Base-by-base conservation (phyloP, 345 rosid genomes). In the Brassica carinata region DNA sequence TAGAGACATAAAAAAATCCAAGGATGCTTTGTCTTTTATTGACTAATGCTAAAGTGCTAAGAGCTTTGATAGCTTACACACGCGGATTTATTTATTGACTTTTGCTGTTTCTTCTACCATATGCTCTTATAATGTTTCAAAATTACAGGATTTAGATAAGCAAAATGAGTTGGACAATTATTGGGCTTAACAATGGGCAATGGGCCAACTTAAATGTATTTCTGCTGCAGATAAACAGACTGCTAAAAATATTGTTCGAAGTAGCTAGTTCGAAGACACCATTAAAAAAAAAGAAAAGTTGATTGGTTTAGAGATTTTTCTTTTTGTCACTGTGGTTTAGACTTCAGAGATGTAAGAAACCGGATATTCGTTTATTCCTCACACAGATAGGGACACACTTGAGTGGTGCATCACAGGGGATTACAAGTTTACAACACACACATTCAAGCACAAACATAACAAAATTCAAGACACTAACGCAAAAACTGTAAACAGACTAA, bases 301-400 rank as follows among this genome's bases (percentile, higher is more conserved):
- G 18, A 63, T 64, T 57, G 45, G n/a, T 26, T 53, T 43, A 10
- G 51, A 38, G 33, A 31, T 33, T 33, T 5, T 31, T 31, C 5
- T 33, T 33, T 33, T 33, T 33, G 36, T 33, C 36, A 33, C 36
- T 33, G 36, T 33, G 36, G 45, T 38, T 38, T 38, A 38, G 8
- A 36, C 8, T 5, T 36, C 33, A 36, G 9, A 48, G 58, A 57
- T 29, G 14, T 8, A 29, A 29, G 64, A 74, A 79, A 62, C 74
- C 58, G 78, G 48, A 79, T 79, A 79, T 73, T 59, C 57, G 62
- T 75, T 75, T 57, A 75, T 75, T 81, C 83, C 72, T 36, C 53
- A 64, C 72, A 68, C 40, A 51, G 29, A 74, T 55, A 38, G 68
- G 73, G 67, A 70, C 76, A 71, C 69, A 67, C 69, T 14, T 73